Base-by-base conservation (phyloP, 2,329 filamentous ascomycete genomes). In the Cytospora piceicola region DNA sequence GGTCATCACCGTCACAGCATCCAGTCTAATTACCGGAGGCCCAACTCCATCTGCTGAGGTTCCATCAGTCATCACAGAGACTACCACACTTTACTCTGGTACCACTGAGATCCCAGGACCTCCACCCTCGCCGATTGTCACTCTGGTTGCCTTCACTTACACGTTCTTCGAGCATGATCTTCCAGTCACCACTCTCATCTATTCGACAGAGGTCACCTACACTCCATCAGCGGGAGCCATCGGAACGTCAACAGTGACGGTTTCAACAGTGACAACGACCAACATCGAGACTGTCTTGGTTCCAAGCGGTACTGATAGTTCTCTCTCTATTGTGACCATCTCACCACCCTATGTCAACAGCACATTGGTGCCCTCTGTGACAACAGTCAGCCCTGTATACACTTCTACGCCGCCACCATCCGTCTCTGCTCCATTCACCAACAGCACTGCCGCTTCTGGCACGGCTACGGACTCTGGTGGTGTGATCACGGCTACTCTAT, bases 61-160 rank as follows among this genome's bases (percentile, higher is more conserved):
- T n/a, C 56, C 54, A 27, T 32, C 42, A 4, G 49, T 60, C 27
- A 49, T 66, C 42, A 66, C 64, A 6, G 36, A 61, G 55, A 58
- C 52, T 3, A 63, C 60, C 15, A 60, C 64, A 2, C 46, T 60
- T 17, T 61, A 22, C 20, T 66, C 64, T 30, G 64, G 64, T 20
- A 63, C 52, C n/a, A 63, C 66, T n/a, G 66, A 68, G 42, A 49
- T 68, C 39, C 54, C 59, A 24, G 49, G 49, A 32, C 46, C 53
- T 27, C 58, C 56, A 9, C 54, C 58, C 11, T 34, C 63, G 4
- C 55, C 65, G 14, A 55, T 57, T 5, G 46, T 67, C 3, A 66
- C 69, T 57, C 52, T 61, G 15, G 56, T 72, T 7, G 68, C 69
- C 4, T 64, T 72, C 58, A 72, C 72, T 6, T 72, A 72, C 64